Conservation (phyloP, 2,329 filamentous ascomycete species). For the Pleomassaria siparia region DNA sequence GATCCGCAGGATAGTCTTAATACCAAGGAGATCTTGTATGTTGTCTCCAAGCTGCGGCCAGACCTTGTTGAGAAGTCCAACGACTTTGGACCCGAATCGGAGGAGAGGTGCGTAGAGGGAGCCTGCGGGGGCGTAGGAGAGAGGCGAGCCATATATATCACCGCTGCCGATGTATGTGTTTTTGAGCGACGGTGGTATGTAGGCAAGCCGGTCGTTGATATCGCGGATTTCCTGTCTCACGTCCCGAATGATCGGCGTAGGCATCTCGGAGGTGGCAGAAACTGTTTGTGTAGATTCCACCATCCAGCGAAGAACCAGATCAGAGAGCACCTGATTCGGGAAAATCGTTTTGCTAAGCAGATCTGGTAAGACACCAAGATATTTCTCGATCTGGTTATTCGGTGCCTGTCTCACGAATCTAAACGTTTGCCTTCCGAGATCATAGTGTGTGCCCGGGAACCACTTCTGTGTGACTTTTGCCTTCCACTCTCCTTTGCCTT, state of each 20-base stretch:
- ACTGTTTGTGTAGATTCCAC: constrained; percentile 28
- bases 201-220: constrained; percentile 16
- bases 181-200: no score
- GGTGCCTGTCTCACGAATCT: constrained; percentile 35
- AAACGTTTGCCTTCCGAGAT: constrained; percentile 39
- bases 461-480: constrained; percentile 30
- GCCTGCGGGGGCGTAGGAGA: constrained; percentile 33
- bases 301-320: constrained; percentile 35
- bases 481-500: constrained; percentile 11
- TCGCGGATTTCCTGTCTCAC: constrained; percentile 15
- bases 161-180: constrained; percentile 25
- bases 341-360: constrained; percentile 30
- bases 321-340: constrained; percentile 36
- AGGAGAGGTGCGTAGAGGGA: constrained; percentile 17
- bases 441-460: constrained; percentile 44
- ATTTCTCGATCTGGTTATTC: constrained; percentile 28
- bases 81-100: constrained; percentile 13
- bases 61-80: constrained; percentile 19
- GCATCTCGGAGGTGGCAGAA: constrained; percentile 9
- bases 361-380: constrained; percentile 29
- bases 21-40: constrained; percentile 27
- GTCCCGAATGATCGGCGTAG: constrained; percentile 21
- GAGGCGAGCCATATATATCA: constrained; percentile 35
- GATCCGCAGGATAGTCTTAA: constrained; percentile 31
- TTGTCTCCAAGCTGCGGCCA: constrained; percentile 31